Conservation (phyloP, 371 early-diverging fungal genomes). For the Rhizomucor miehei region DNA sequence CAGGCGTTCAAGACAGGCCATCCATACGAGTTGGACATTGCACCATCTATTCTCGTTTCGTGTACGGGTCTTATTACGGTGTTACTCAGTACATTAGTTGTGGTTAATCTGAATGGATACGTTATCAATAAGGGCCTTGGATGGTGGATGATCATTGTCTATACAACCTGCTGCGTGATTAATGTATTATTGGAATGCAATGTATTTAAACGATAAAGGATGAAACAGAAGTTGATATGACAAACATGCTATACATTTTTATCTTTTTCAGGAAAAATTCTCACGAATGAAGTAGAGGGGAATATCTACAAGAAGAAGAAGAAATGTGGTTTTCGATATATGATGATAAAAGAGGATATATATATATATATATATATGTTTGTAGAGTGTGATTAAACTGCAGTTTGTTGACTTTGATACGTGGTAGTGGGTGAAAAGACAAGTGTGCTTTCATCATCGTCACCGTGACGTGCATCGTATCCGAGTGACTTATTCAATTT, state of each 20-base stretch:
- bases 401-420: too few species aligned
- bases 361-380: too few species aligned
- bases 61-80: constrained; percentile 49
- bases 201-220: constrained; percentile 8
- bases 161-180: constrained; percentile 43
- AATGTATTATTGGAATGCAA: constrained; percentile 50
- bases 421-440: too few species aligned
- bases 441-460: too few species aligned
- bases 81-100: constrained; percentile 46
- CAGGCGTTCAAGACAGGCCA: constrained; percentile 42
- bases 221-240: too few species aligned
- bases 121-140: constrained; percentile 47
- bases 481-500: too few species aligned
- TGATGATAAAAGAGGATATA: too few species aligned
- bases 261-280: neutral
- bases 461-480: too few species aligned
- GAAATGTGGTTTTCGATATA: too few species aligned
- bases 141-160: constrained; percentile 53
- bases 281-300: neutral
- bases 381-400: too few species aligned
- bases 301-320: too few species aligned
- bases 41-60: constrained; percentile 57
- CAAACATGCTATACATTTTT: neutral
- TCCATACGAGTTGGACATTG: constrained; percentile 44
- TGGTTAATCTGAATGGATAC: constrained; percentile 51